phyloP scores from a whole-genome alignment of 2,329 filamentous ascomycete species.

The Malbranchea zuffiana region DNA sequence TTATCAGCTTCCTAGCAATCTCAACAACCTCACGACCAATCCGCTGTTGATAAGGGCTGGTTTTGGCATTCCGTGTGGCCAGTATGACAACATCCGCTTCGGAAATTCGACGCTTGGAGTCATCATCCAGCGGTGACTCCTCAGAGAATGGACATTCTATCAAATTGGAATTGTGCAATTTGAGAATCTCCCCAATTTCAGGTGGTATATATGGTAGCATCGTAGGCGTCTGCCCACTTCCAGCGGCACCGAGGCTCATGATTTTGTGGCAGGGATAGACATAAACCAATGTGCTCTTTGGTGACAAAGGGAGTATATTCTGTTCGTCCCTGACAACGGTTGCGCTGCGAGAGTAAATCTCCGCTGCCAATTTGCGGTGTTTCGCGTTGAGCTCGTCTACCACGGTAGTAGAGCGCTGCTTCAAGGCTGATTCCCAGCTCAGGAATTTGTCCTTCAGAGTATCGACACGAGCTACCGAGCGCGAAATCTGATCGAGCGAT shows the following conservation, averaged over 20 bases:
- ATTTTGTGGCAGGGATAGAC: slow-evolving; percentile 30
- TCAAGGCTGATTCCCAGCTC: slow-evolving; percentile 24
- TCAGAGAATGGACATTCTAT: slow-evolving; percentile 26
- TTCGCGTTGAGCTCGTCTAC: slow-evolving; percentile 20
- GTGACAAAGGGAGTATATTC: slow-evolving; percentile 24
- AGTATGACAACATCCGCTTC: slow-evolving; percentile 33
- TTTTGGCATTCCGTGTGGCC: slow-evolving; percentile 31
- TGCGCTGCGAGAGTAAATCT: slow-evolving; percentile 31
- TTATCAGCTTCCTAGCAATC: slow-evolving; percentile 25
- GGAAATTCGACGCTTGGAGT: slow-evolving; percentile 24
- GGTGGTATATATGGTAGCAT: slow-evolving; percentile 24
- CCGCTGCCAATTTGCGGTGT: slow-evolving; percentile 22
- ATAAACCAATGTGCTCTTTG: slow-evolving; percentile 24
- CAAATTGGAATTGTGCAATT: slow-evolving; percentile 18
- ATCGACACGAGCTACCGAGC: slow-evolving; percentile 27
- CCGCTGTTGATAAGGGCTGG: slow-evolving; percentile 28
- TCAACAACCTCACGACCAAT: slow-evolving; percentile 26
- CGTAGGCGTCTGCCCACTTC: slow-evolving; percentile 28
- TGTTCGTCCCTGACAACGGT: slow-evolving; percentile 30
- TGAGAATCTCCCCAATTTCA: slow-evolving; percentile 26
- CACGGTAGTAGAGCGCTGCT: slow-evolving; percentile 12
- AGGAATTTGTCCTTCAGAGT: slow-evolving; percentile 30
- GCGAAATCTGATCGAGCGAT: slow-evolving; percentile 22
- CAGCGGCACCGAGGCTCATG: slow-evolving; percentile 28
- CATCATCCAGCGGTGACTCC: slow-evolving; percentile 21